These are phyloP conservation scores for Porpolomopsis calyptriformis DNA, from an alignment of 768 basidiomycete species.

Conservation along the genomic window DNA sequence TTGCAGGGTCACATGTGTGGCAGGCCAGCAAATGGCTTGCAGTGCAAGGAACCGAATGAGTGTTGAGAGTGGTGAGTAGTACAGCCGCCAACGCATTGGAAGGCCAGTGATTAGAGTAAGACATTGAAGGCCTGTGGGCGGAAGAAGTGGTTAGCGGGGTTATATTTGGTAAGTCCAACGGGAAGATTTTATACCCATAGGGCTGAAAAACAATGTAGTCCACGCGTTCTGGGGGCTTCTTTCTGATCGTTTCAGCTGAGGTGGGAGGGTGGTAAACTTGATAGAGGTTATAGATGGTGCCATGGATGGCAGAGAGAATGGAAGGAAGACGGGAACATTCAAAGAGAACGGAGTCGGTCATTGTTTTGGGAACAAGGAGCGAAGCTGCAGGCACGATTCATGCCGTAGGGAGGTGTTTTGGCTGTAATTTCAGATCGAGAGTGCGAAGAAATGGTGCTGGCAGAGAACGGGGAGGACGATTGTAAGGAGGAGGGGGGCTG, in stretches of 20 bases:
- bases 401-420: constrained; percentile 58
- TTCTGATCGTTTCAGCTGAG: constrained; percentile 11
- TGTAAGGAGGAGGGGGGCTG: not conserved
- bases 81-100: constrained; percentile 79
- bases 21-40: constrained; percentile 95
- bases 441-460: not conserved
- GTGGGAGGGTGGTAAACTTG: constrained; percentile 37
- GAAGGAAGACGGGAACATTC: constrained; percentile 60
- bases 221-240: constrained; percentile 38
- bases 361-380: constrained; percentile 34
- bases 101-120: constrained; percentile 82
- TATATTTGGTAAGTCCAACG: constrained; percentile 8
- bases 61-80: constrained; percentile 81
- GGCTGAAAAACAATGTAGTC: constrained; percentile 56
- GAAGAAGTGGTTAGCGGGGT: constrained; percentile 2
- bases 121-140: constrained; percentile 73
- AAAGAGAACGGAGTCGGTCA: constrained; percentile 53
- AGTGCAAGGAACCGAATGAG: constrained; percentile 86
- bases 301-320: constrained; percentile 56
- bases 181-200: constrained; percentile 46
- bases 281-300: constrained; percentile 53
- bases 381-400: constrained; percentile 44
- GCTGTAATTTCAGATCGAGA: constrained; percentile 26
- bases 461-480: not conserved
- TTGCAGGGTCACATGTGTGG: constrained; percentile 75